Base-by-base conservation (phyloP, 73 alveolate genomes). In the Durusdinium trenchii region DNA sequence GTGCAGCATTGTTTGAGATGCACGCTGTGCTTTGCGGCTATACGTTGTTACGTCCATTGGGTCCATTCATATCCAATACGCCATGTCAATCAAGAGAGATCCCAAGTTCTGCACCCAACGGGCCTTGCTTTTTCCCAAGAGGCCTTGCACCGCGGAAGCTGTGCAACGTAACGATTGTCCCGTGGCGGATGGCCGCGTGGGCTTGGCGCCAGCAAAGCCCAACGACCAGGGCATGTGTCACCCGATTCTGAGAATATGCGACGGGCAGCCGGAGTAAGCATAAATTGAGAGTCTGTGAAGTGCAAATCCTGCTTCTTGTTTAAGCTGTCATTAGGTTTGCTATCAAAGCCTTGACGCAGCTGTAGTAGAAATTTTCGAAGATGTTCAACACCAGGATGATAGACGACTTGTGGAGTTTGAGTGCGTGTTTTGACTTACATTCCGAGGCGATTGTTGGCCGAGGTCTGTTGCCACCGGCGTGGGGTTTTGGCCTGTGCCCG, bases 401-500 rank as follows among this genome's bases (percentile, higher is more conserved):
- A n/a, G n/a, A n/a, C n/a, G n/a, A n/a, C n/a, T n/a, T n/a, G n/a
- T n/a, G n/a, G n/a, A n/a, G n/a, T n/a, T n/a, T n/a, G n/a, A n/a
- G n/a, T n/a, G n/a, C n/a, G n/a, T n/a, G n/a, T n/a, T n/a, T n/a
- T n/a, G n/a, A n/a, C n/a, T n/a, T n/a, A n/a, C n/a, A n/a, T n/a
- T 54, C 61, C 9, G 38, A 90, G 96, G 96, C 69, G 85, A 91
- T 60, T 91, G 98, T 61, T 91, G 98, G 98, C 52, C 84, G 89
- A 47, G 40, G 32, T 47, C 98, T 45, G 84, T 62, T 28, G 98
- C 98, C 78, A 91, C 98, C 14, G 98, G 98, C 51, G 86, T 48
- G 46, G 98, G 98, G 35, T 91, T 91, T 78, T 91, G 98, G 98
- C 60, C 98, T 3, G 98, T 71, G 76, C 36, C 14, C 23, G 98